These are phyloP conservation scores for Moelleriella libera DNA, from an alignment of 2,329 filamentous ascomycete species.

Conservation along the genomic window DNA sequence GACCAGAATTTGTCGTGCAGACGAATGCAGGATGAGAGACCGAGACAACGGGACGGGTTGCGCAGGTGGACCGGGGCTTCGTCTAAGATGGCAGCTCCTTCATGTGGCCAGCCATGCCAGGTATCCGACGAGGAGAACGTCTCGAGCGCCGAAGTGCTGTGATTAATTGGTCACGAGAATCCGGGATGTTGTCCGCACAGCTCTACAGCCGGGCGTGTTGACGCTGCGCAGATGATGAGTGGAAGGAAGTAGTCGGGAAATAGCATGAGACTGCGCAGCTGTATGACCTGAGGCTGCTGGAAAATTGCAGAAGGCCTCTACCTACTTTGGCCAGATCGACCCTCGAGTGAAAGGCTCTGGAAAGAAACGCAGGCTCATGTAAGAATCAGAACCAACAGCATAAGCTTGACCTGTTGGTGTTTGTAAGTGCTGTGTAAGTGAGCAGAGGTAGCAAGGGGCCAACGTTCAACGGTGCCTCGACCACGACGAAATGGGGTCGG, in stretches of 20 bases:
- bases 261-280: neutral
- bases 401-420: too few relatives aligned
- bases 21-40: slow-evolving; percentile 1
- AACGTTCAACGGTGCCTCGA: too few relatives aligned
- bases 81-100: neutral
- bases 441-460: too few relatives aligned
- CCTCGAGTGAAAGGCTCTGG: too few relatives aligned
- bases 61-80: neutral
- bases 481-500: too few relatives aligned
- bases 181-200: too few relatives aligned
- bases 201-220: neutral
- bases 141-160: neutral
- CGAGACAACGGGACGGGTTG: neutral
- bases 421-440: too few relatives aligned
- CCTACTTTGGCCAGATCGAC: neutral
- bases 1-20: slow-evolving; percentile 1
- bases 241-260: neutral
- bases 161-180: too few relatives aligned
- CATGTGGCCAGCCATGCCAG: too few relatives aligned
- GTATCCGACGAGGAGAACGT: neutral
- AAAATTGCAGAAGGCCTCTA: neutral
- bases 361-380: too few relatives aligned
- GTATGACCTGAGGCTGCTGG: neutral
- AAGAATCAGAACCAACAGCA: too few relatives aligned
- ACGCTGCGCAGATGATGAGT: neutral